A percentile compares a stretch with the other conserved stretches of the same genome.
Evolutionary conservation across 495 filamentous ascomycete genomes (phyloP).

Genomic region (Lasiosphaeria miniovina): DNA sequence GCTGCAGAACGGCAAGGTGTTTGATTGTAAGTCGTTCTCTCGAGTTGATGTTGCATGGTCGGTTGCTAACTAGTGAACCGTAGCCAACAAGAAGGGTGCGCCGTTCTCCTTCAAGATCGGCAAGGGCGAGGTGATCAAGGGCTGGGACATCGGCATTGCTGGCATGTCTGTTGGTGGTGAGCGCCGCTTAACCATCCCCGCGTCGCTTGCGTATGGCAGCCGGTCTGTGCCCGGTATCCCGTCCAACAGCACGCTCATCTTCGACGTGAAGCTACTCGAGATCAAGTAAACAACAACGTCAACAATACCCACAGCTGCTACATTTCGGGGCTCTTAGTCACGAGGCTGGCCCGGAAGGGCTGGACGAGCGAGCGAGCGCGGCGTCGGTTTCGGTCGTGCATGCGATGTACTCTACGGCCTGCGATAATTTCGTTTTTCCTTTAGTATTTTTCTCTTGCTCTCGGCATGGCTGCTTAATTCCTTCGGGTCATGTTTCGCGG

Average conservation of each 20-base stretch:
- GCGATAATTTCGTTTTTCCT: conserved; percentile 9
- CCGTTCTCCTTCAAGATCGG: conserved; percentile 95
- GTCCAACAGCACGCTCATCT: conserved; percentile 81
- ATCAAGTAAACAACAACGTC: conserved; percentile 47
- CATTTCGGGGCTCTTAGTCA: neutral
- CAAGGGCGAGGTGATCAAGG: conserved; percentile 93
- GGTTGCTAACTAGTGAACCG: conserved; percentile 29
- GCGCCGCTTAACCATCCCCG: conserved; percentile 83
- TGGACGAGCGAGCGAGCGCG: conserved; percentile 1
- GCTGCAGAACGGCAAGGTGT: conserved; percentile 84
- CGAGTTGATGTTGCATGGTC: conserved; percentile 9
- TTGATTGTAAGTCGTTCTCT: conserved; percentile 68
- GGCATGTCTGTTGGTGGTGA: conserved; percentile 93
- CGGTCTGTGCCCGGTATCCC: conserved; percentile 78
- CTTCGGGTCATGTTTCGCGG: conserved; percentile 15
- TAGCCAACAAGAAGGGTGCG: conserved; percentile 95
- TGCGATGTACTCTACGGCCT: conserved; percentile 17
- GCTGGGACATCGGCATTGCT: conserved; percentile 90
- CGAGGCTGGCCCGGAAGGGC: too few species aligned
- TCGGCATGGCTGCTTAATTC: conserved; percentile 14
- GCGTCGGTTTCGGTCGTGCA: conserved; percentile 7
- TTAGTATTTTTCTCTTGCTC: conserved; percentile 9
- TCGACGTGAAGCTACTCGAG: conserved; percentile 86
- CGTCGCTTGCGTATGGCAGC: conserved; percentile 82
- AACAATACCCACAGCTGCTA: neutral